Evolutionary conservation across 2,329 filamentous ascomycete species (phyloP).

Genomic region (Hypoxylon sp.): DNA sequence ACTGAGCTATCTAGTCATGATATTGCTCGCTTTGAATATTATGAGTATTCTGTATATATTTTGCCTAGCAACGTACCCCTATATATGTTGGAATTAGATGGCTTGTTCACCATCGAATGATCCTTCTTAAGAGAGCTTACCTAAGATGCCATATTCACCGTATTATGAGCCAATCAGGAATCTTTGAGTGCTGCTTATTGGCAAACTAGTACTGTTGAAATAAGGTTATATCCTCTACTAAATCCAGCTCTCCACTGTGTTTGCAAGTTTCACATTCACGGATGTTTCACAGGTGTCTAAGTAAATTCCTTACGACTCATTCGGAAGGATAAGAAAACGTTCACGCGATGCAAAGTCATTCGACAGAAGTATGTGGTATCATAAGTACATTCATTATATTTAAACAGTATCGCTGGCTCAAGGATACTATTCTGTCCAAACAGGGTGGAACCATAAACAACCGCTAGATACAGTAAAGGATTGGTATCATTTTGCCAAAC

Average conservation of each 20-base stretch:
- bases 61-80: background rate
- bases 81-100: background rate
- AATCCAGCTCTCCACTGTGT: background rate
- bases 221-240: background rate
- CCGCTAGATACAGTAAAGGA: slow-evolving; percentile 7
- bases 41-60: background rate
- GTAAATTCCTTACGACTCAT: background rate
- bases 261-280: background rate
- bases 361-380: slow-evolving; percentile 18
- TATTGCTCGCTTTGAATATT: background rate
- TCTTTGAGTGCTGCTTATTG: background rate
- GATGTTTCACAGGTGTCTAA: background rate
- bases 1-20: background rate
- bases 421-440: background rate
- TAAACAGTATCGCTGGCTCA: slow-evolving; percentile 7
- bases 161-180: background rate
- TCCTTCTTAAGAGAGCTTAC: background rate
- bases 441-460: slow-evolving; percentile 5
- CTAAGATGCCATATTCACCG: background rate
- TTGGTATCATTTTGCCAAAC: slow-evolving; percentile 9
- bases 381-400: slow-evolving; percentile 22
- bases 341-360: background rate
- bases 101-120: background rate
- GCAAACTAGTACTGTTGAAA: background rate
- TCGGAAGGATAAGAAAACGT: background rate